Percentiles rank a stretch among this genome's conserved stretches.
phyloP scores from a whole-genome alignment of 2,329 filamentous ascomycete species.

The Domatiomyces catenatus region DNA sequence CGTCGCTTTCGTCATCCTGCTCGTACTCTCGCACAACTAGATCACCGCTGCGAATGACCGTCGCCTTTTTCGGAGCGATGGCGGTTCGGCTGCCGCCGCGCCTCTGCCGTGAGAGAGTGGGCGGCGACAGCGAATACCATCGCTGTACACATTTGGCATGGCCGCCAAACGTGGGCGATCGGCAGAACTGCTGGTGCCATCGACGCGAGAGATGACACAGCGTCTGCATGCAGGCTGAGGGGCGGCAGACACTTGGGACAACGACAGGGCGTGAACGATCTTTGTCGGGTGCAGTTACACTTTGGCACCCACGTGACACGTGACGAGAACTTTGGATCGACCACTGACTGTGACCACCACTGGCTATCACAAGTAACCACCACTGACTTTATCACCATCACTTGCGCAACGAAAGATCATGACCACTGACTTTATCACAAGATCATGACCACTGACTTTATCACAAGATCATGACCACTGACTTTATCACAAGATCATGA shows the following conservation, averaged over 20 bases:
- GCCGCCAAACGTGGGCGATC: conserved; percentile 13
- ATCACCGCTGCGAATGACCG: conserved; percentile 13
- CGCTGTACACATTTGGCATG: conserved; percentile 15
- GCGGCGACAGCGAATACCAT: conserved; percentile 11
- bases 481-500: too few relatives aligned
- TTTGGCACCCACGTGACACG: too few relatives aligned
- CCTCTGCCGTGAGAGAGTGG: conserved; percentile 5
- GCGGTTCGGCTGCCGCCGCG: conserved; percentile 1
- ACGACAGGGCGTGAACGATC: background rate
- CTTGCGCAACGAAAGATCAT: too few relatives aligned
- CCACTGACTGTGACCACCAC: too few relatives aligned
- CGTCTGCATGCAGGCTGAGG: conserved; percentile 9
- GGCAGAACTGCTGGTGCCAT: conserved; percentile 18
- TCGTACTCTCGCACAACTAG: conserved; percentile 31
- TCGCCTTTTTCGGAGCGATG: background rate
- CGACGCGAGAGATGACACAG: conserved; percentile 16
- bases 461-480: too few relatives aligned
- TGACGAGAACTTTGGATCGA: too few relatives aligned
- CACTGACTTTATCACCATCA: too few relatives aligned
- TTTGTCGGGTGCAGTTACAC: too few relatives aligned
- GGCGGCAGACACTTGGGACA: background rate
- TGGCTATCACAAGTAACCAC: too few relatives aligned
- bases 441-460: too few relatives aligned
- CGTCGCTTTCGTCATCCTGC: conserved; percentile 22
- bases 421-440: too few relatives aligned